Evolutionary conservation across 495 filamentous ascomycete genomes (phyloP).

Genomic region (Neurospora tetrasperma): DNA sequence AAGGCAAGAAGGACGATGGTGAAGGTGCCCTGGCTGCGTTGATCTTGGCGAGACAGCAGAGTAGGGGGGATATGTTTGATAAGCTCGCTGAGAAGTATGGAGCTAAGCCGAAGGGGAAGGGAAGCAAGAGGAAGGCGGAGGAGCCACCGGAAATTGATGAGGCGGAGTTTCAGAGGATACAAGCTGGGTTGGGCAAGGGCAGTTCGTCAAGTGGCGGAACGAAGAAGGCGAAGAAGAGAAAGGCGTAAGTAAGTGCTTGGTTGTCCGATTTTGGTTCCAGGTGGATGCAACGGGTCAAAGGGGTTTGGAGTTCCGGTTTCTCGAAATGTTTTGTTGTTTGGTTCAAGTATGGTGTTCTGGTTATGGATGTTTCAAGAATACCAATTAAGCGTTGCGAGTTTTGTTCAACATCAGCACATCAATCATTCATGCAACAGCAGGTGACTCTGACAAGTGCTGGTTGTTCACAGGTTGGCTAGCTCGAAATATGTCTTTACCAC

Average conservation of each 20-base stretch:
- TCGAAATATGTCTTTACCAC: not conserved
- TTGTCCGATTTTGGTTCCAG: not conserved
- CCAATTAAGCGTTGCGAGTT: not conserved
- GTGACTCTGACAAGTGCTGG: not conserved
- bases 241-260: not conserved
- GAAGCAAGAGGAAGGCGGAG: constrained; percentile 42
- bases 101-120: constrained; percentile 28
- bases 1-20: constrained; percentile 31
- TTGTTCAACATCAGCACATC: not conserved
- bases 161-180: constrained; percentile 50
- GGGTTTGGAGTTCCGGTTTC: not conserved
- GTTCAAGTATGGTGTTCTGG: not conserved
- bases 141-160: constrained; percentile 52
- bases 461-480: not conserved
- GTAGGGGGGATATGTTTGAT: constrained; percentile 46
- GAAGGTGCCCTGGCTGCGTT: constrained; percentile 33
- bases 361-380: not conserved
- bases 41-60: constrained; percentile 31
- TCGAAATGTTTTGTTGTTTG: not conserved
- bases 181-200: constrained; percentile 10
- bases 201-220: not conserved
- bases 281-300: not conserved
- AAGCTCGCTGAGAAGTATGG: constrained; percentile 66
- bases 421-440: not conserved
- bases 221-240: constrained; percentile 34